Base-by-base conservation (phyloP, 2,329 filamentous ascomycete species). In the Fusarium azukiicola region DNA sequence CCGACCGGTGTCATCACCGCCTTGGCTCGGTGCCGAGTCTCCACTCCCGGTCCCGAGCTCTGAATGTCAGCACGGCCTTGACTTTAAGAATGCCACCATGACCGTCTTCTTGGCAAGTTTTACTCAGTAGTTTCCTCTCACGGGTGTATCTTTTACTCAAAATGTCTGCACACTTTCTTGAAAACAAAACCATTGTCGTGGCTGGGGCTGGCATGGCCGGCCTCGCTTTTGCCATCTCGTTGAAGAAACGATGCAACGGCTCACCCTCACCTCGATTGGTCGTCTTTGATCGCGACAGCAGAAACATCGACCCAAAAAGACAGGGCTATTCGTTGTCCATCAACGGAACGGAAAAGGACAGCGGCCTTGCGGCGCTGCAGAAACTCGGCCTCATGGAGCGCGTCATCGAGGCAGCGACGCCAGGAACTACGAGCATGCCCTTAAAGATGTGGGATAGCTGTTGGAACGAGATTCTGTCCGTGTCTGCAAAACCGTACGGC, bases 21-120 rank as follows among this genome's bases (percentile, higher is more conserved):
- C 56, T 61, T 61, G 56, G 56, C 56, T 42, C 56, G 56, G 56
- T 61, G 56, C 56, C 56, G 56, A 61, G 56, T 61, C 56, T 42
- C 56, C 56, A 61, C 56, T 61, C 2, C 10, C 56, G 56, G 56
- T 61, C 38, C 56, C 56, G 56, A 61, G 56, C 21, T 27, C 1
- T 14, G 38, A 23, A 40, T 36, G 36, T 61, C 36, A 61, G n/a
- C 38, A 61, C 6, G 13, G 19, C 4, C 36, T 42, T 16, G 56
- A 19, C 56, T 61, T 61, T 61, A 61, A 61, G 56, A 61, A 42
- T 14, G 42, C 10, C 9, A 42, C 36, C 14, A 27, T 27, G 56
- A 17, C 38, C 16, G 38, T 36, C 21, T 61, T 40, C n/a, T 61
- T 2, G n/a, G 16, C n/a, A 21, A 61, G 10, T 27, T 16, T 42